A percentile compares a stretch with the other conserved stretches of the same genome.
Evolutionary conservation across 1,284 basidiomycete genomes (phyloP).

Genomic region (Coniferiporia sulphurascens): DNA sequence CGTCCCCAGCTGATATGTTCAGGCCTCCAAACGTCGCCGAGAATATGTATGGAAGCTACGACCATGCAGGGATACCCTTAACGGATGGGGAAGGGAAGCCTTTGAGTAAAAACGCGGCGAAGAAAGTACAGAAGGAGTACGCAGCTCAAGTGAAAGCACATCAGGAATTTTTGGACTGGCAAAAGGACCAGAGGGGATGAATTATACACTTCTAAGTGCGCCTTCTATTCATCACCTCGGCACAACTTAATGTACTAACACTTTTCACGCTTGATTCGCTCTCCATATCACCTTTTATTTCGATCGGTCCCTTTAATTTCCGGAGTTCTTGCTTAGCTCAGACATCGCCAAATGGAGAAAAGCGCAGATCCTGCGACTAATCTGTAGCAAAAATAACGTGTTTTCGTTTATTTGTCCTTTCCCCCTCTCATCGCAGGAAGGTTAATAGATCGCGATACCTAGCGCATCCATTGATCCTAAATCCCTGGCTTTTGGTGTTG

Average conservation of each 20-base stretch:
- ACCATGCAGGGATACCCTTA: slow-evolving; percentile 80
- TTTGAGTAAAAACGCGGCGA: slow-evolving; percentile 76
- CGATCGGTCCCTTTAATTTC: background rate
- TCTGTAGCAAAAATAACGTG: background rate
- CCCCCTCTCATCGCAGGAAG: background rate
- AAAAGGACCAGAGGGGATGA: slow-evolving; percentile 26
- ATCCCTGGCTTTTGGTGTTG: background rate
- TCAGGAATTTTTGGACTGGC: slow-evolving; percentile 67
- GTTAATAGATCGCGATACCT: background rate
- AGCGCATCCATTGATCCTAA: background rate
- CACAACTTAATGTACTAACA: background rate
- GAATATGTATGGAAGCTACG: slow-evolving; percentile 74
- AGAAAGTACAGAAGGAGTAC: slow-evolving; percentile 81
- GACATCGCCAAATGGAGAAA: background rate
- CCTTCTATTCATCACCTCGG: background rate
- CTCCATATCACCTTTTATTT: too few relatives aligned
- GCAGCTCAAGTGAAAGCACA: slow-evolving; percentile 75
- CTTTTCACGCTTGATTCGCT: background rate
- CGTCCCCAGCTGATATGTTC: slow-evolving; percentile 78
- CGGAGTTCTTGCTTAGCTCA: background rate
- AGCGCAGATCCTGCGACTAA: background rate
- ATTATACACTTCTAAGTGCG: background rate
- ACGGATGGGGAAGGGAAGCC: slow-evolving; percentile 83
- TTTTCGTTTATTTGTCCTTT: too few relatives aligned
- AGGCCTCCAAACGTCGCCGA: slow-evolving; percentile 72